Evolutionary conservation across 176 grass and related monocot genomes (phyloP).

Genomic region (Thalia dealbata): DNA sequence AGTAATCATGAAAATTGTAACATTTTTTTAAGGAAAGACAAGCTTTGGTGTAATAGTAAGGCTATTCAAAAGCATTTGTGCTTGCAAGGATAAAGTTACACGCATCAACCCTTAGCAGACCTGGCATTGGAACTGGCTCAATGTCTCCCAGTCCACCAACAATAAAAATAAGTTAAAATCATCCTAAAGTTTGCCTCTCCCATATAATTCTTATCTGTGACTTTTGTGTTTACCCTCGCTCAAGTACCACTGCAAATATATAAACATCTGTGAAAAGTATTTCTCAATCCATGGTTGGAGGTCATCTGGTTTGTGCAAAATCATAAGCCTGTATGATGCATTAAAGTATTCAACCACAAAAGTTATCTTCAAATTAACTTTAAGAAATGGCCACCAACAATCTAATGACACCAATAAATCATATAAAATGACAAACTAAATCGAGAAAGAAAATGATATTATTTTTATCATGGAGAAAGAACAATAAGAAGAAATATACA

Average conservation of each 20-base stretch:
- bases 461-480: background rate
- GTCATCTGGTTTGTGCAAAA: background rate
- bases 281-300: background rate
- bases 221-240: too few relatives aligned
- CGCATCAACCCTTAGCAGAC: background rate
- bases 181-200: too few relatives aligned
- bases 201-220: too few relatives aligned
- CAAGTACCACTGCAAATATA: too few relatives aligned
- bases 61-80: background rate
- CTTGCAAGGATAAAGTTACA: background rate
- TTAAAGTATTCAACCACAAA: background rate
- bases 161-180: too few relatives aligned
- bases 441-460: background rate
- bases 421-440: background rate
- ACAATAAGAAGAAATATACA: slow-evolving; percentile 18
- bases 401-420: background rate
- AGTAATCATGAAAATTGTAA: too few relatives aligned
- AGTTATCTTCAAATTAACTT: background rate
- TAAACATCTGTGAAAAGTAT: too few relatives aligned
- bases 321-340: background rate
- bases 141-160: too few relatives aligned
- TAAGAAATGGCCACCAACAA: background rate
- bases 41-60: too few relatives aligned
- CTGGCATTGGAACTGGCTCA: background rate
- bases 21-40: too few relatives aligned